Base-by-base conservation (phyloP, 345 rosid species). In the Brassica incana region DNA sequence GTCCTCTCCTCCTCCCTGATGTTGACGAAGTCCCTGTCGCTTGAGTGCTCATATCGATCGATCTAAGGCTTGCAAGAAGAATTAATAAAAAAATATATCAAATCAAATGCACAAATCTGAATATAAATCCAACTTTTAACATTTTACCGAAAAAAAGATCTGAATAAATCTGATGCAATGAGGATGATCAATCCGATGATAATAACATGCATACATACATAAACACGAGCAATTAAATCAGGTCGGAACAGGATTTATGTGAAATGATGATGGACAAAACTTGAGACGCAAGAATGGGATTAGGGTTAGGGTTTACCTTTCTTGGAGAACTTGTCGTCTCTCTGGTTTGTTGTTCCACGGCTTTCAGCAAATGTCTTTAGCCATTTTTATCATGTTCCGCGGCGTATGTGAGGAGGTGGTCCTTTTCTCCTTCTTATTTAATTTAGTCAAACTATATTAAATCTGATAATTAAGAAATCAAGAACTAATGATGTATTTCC, bases 21-120 rank as follows among this genome's bases (percentile, higher is more conserved):
- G 89, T 52, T 12, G 79, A 74, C 69, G 83, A 81, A 59, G 97
- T 82, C 43, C 84, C 84, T 67, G 80, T 80, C 71, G 56, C 84
- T 12, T 90, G 97, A 76, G 86, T 82, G 77, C 88, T 96, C 99
- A 91, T 79, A 35, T 36, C 74, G 64, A 69, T 25, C 14, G 36
- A 25, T 74, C 40, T 60, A 48, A 54, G 1, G 16, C 69, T 67
- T 71, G 9, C 64, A 18, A 52, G 58, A 54, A 54, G 20, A 52
- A 52, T 16, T 16, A 8, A 54, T 1, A 7, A 8, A 8, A 15
- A 48, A 48, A 14, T 3, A 43, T 40, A 50, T 52, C 59, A 48
- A 77, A 60, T 33, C 66, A 56, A 65, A 54, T 16, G 35, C 32
- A 54, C 29, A 67, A 60, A 72, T 73, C 50, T 60, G 56, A 50